Evolutionary conservation across 192 early-diverging fungal genomes (phyloP).

Genomic region (Obelidium mucronatum): DNA sequence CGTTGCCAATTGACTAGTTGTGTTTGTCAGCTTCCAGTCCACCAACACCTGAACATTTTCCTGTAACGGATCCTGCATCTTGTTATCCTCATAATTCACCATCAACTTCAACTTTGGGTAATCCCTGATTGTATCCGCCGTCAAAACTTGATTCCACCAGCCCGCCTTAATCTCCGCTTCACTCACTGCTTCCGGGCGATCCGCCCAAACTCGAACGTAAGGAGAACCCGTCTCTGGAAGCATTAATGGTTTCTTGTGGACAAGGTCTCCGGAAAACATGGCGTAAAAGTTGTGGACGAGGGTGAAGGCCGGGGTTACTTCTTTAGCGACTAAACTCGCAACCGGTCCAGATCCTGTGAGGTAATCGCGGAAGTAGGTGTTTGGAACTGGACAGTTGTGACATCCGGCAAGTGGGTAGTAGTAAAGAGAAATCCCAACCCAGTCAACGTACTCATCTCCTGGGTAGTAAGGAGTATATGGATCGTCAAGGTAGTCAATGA

Average conservation of each 20-base stretch:
- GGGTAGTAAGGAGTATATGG: slow-evolving; percentile 51
- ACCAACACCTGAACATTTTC: not conserved
- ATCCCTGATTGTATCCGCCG: slow-evolving; percentile 21
- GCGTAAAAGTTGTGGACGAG: slow-evolving; percentile 50
- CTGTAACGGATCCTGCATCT: slow-evolving; percentile 21
- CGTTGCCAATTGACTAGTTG: not conserved
- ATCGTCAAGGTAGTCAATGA: slow-evolving; percentile 40
- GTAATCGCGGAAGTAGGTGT: slow-evolving; percentile 17
- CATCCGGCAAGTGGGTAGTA: slow-evolving; percentile 28
- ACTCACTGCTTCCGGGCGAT: not conserved
- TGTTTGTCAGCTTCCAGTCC: slow-evolving; percentile 15
- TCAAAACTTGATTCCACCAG: slow-evolving; percentile 57
- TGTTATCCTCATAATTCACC: slow-evolving; percentile 50
- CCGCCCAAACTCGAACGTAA: not conserved
- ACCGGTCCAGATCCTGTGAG: not conserved
- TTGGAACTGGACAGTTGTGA: not conserved
- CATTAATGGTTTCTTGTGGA: slow-evolving; percentile 48
- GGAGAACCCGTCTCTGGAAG: slow-evolving; percentile 51
- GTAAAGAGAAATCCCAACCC: slow-evolving; percentile 52
- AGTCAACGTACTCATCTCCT: slow-evolving; percentile 53
- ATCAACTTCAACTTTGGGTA: slow-evolving; percentile 50
- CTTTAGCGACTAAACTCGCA: not conserved
- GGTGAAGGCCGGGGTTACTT: not conserved
- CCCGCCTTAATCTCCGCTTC: slow-evolving; percentile 45
- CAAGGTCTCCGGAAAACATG: slow-evolving; percentile 32